Evolutionary conservation across 2,329 filamentous ascomycete species (phyloP).

Genomic region (Colletotrichum ledebouriae): DNA sequence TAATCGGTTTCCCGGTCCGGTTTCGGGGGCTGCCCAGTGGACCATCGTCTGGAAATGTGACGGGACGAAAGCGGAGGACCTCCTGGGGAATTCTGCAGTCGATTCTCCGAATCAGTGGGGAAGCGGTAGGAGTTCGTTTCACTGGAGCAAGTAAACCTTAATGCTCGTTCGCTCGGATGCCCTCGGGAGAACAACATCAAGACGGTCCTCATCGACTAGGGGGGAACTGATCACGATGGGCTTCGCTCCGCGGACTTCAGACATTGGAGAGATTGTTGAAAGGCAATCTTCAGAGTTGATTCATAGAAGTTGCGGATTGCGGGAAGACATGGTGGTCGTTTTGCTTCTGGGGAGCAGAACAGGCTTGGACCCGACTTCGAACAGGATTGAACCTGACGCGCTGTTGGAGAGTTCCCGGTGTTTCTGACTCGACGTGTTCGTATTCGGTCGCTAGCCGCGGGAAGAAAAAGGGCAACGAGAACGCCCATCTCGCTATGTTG

Average conservation of each 20-base stretch:
- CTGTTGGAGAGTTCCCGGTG: neutral
- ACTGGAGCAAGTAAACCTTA: conserved; percentile 4
- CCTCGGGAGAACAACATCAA: neutral
- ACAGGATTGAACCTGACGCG: neutral
- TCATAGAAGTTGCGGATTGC: neutral
- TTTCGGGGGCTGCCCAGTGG: neutral
- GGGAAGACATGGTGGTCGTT: neutral
- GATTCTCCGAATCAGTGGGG: conserved; percentile 16
- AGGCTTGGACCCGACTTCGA: neutral
- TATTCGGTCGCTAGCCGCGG: conserved; percentile 20
- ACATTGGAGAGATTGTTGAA: neutral
- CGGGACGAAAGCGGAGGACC: conserved; percentile 29
- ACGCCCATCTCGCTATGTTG: neutral
- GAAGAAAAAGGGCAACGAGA: neutral
- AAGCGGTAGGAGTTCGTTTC: conserved; percentile 3
- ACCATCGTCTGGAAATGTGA: neutral
- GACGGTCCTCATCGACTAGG: neutral
- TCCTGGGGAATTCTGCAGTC: conserved; percentile 15
- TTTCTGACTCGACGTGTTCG: conserved; percentile 1
- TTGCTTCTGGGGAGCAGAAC: conserved; percentile 3
- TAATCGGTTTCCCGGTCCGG: conserved; percentile 3
- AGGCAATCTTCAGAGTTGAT: neutral
- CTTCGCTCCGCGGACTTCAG: neutral
- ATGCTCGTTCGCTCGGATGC: neutral
- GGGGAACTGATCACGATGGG: neutral